Evolutionary conservation across 2,329 filamentous ascomycete species (phyloP), one percentile per base, ranked within the genome.

Genomic region (Calonectria fujianensis): DNA sequence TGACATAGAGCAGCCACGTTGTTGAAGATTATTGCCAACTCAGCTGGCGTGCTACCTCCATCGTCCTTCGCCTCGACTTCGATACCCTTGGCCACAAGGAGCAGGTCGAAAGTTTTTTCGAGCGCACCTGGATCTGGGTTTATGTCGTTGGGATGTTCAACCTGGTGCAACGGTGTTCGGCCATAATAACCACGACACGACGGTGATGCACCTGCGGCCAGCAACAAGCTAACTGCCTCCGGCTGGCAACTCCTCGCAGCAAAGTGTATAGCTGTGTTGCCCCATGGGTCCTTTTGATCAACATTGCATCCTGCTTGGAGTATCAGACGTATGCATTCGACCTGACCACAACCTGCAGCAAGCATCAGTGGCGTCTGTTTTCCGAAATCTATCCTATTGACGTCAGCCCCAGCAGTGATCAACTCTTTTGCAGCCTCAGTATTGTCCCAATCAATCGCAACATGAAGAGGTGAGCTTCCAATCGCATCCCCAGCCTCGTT

Each of bases 1-100:
- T 41, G 41, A 10, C 24, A 29, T 4, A 75, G 14, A 27, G 8
- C 4, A 11, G 16, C 0, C 0, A 37, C 4, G 18, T 45, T 50
- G 8, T 63, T 45, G 0, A 11, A 0, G 0, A 0, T 0, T 2
- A 64, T 6, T 41, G 74, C 66, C 0, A 0, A 0, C 3, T 20
- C 4, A 6, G 10, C 41, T 20, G 74, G 59, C 13, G 70, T 64
- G 0, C 0, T 0, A 5, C 70, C 66, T 1, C 0, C 0, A 4
- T 2, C 2, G n/a, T 73, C 37, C 41, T 14, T 61, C 2, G 14
- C 41, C 18, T 75, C 74, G 18, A 75, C 8, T n/a, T 45, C 61
- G 2, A 39, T 18, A 0, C 39, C 50, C 69, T 8, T 31, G 0
- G 16, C 57, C 2, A 4, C 48, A 13, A 2, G 1, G 0, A 52